phyloP scores from a whole-genome alignment of 306 rosid species.

The Sechiopsis laciniata region DNA sequence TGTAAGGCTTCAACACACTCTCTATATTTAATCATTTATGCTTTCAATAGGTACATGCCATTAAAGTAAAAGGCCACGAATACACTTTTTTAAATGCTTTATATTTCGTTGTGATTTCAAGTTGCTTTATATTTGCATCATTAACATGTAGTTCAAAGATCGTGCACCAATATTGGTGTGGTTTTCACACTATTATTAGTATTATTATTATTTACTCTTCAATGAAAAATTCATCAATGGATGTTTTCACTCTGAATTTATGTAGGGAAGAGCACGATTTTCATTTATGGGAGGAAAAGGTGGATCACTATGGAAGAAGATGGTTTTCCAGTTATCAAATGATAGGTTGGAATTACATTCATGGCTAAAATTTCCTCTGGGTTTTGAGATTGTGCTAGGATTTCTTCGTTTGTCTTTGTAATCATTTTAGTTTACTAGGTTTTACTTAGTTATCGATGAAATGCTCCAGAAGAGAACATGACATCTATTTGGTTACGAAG shows the following conservation, averaged over 20 bases:
- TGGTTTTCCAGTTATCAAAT: conserved; percentile 64
- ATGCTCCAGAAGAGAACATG: neutral
- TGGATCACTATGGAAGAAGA: conserved; percentile 86
- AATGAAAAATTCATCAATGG: neutral
- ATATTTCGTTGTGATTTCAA: neutral
- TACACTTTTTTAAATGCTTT: neutral
- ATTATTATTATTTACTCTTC: neutral
- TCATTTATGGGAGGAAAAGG: conserved; percentile 98
- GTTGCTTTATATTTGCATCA: neutral
- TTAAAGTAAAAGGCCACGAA: neutral
- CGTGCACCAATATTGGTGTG: neutral
- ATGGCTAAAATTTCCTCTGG: neutral
- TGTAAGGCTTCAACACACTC: neutral
- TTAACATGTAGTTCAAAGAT: conserved; percentile 4
- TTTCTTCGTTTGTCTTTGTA: neutral
- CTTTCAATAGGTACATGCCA: neutral
- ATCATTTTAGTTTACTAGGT: conserved; percentile 1
- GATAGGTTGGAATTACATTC: conserved; percentile 48
- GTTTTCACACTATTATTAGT: neutral
- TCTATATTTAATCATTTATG: neutral
- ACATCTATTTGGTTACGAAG: conserved; percentile 3
- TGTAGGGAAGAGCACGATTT: conserved; percentile 83
- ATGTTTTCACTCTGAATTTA: conserved; percentile 21
- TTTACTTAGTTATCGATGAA: neutral
- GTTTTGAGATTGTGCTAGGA: neutral